phyloP scores from a whole-genome alignment of 495 filamentous ascomycete genomes.

The Aspergillus homomorphus region DNA sequence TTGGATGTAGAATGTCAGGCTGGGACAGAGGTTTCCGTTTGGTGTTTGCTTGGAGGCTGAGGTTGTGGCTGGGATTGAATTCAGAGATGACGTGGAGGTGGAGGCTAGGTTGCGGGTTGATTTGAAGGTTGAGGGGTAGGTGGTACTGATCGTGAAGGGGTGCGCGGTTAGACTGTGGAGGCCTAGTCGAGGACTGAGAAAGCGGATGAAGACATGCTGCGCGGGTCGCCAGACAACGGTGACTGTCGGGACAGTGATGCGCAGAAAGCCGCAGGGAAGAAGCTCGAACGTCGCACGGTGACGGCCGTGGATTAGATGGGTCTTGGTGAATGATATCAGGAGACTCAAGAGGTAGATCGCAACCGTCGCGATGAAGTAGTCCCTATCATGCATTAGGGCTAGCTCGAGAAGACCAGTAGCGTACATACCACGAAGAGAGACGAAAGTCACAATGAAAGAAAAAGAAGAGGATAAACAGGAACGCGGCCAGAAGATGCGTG shows the following conservation, averaged over 20 bases:
- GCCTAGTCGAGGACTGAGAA: slow-evolving; percentile 31
- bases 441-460: slow-evolving; percentile 58
- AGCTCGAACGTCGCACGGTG: slow-evolving; percentile 44
- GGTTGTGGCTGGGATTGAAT: too few relatives aligned
- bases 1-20: slow-evolving; percentile 42
- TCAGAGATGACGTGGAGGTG: not conserved
- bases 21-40: too few relatives aligned
- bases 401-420: slow-evolving; percentile 1
- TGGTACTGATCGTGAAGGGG: slow-evolving; percentile 52
- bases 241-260: slow-evolving; percentile 42
- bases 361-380: slow-evolving; percentile 59
- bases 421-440: slow-evolving; percentile 50
- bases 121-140: slow-evolving; percentile 20
- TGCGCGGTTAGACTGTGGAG: slow-evolving; percentile 43
- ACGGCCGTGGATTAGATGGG: slow-evolving; percentile 43
- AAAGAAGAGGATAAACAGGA: slow-evolving; percentile 55
- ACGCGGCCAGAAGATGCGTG: slow-evolving; percentile 49
- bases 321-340: slow-evolving; percentile 40
- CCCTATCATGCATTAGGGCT: slow-evolving; percentile 31
- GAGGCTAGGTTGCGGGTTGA: not conserved
- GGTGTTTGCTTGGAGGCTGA: too few relatives aligned
- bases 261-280: slow-evolving; percentile 40
- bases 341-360: slow-evolving; percentile 47
- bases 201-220: slow-evolving; percentile 52
- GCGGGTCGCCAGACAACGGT: slow-evolving; percentile 44